Percentiles rank a stretch among this genome's conserved stretches.
These are phyloP conservation scores for Beauveria varroae DNA, from an alignment of 2,329 filamentous ascomycete genomes.

Conservation along the genomic window DNA sequence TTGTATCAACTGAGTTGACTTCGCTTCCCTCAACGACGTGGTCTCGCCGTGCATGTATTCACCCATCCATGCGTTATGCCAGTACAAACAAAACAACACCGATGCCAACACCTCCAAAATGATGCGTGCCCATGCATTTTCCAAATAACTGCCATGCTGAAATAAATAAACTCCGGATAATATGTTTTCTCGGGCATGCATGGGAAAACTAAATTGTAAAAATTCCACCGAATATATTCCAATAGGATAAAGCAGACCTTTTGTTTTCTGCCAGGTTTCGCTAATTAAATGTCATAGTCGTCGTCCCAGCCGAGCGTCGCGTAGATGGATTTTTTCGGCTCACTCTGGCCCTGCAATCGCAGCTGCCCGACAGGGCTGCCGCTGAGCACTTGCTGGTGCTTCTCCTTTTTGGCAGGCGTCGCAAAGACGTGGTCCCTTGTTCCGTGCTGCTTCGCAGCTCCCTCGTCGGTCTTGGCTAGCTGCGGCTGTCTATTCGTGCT, in stretches of 20 bases:
- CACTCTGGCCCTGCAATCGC: conserved; percentile 3
- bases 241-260: neutral
- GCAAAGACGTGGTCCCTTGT: conserved; percentile 20
- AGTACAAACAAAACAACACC: neutral
- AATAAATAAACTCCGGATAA: neutral
- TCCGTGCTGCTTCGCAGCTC: conserved; percentile 1
- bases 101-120: neutral
- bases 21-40: neutral
- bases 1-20: neutral
- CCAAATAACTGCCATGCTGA: neutral
- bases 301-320: conserved; percentile 52
- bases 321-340: conserved; percentile 39
- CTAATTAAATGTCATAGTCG: conserved; percentile 41
- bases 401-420: conserved; percentile 32
- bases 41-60: neutral
- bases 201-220: neutral
- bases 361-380: conserved; percentile 14
- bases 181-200: neutral
- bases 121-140: neutral
- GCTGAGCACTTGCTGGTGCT: conserved; percentile 13
- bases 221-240: neutral
- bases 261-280: conserved; percentile 16
- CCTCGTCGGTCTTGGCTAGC: conserved; percentile 11
- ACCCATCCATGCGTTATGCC: neutral
- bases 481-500: neutral